Percentiles rank a stretch among this genome's conserved stretches.
Conservation (phyloP, 2,329 filamentous ascomycete species). For the Talaromyces sp. region DNA sequence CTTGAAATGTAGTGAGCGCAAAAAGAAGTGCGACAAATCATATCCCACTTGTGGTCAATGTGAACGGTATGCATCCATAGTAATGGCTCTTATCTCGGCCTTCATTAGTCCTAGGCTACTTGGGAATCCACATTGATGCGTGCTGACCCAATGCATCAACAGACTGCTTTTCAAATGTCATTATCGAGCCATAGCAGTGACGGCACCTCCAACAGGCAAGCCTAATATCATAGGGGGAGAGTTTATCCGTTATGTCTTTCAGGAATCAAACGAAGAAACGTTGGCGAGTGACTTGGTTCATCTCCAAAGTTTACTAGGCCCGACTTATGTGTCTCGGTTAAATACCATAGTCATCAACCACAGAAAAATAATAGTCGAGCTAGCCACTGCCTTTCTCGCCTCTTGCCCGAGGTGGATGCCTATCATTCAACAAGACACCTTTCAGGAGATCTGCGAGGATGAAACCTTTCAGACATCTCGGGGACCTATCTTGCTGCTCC, state of each 20-base stretch:
- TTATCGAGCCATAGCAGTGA: neutral
- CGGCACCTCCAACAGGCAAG: neutral
- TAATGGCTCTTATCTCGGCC: neutral
- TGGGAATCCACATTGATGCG: neutral
- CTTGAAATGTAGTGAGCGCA: constrained; percentile 12
- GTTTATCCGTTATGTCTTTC: neutral
- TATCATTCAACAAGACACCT: constrained; percentile 4
- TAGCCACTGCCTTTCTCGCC: constrained; percentile 7
- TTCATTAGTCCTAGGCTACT: neutral
- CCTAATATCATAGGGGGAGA: neutral
- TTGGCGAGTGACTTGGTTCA: constrained; percentile 3
- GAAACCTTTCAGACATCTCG: neutral
- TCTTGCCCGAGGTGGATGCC: constrained; percentile 15
- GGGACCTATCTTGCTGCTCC: constrained; percentile 4
- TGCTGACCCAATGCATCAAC: neutral
- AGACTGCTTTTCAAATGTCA: constrained; percentile 14
- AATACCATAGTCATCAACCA: constrained; percentile 3
- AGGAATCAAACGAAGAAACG: neutral
- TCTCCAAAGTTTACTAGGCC: neutral
- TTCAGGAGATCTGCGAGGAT: neutral
- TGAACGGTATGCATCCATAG: constrained; percentile 9
- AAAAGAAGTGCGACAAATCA: constrained; percentile 13
- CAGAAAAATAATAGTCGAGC: neutral
- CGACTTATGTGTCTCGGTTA: neutral
- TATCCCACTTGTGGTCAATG: constrained; percentile 12